A percentile compares a stretch with the other conserved stretches of the same genome.
Evolutionary conservation across 192 early-diverging fungal genomes (phyloP).

Genomic region (Pecoramyces ruminantium): DNA sequence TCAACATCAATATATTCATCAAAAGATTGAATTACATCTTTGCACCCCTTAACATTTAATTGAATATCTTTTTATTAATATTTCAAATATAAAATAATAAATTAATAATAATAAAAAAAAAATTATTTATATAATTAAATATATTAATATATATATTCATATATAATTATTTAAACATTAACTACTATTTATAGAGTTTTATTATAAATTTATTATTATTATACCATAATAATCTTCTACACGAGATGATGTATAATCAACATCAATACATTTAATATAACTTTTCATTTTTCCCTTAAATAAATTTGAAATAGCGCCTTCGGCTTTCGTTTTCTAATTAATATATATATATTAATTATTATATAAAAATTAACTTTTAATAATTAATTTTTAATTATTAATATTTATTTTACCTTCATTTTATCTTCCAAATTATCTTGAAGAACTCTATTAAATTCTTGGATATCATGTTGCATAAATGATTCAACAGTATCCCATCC

Average conservation of each 20-base stretch:
- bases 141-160: too few species aligned
- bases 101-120: too few species aligned
- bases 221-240: conserved; percentile 85
- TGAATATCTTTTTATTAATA: conserved; percentile 86
- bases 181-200: too few species aligned
- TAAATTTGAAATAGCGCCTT: conserved; percentile 77
- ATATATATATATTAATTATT: too few species aligned
- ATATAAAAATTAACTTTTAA: too few species aligned
- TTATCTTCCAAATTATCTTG: conserved; percentile 92
- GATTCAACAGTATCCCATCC: conserved; percentile 92
- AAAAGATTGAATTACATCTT: conserved; percentile 74
- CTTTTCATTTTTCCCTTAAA: conserved; percentile 97
- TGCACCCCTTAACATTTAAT: conserved; percentile 89
- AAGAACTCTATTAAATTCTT: conserved; percentile 91
- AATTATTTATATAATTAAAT: too few species aligned
- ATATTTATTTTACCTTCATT: conserved; percentile 81
- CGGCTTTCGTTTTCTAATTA: conserved; percentile 57
- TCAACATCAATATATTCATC: conserved; percentile 78
- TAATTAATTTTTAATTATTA: too few species aligned
- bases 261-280: conserved; percentile 88
- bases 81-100: too few species aligned
- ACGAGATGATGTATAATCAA: conserved; percentile 87
- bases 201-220: neutral
- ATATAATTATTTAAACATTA: too few species aligned
- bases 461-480: conserved; percentile 96